These are phyloP conservation scores for Sphaerostilbella broomeana DNA, from an alignment of 2,329 filamentous ascomycete genomes.

Conservation along the genomic window DNA sequence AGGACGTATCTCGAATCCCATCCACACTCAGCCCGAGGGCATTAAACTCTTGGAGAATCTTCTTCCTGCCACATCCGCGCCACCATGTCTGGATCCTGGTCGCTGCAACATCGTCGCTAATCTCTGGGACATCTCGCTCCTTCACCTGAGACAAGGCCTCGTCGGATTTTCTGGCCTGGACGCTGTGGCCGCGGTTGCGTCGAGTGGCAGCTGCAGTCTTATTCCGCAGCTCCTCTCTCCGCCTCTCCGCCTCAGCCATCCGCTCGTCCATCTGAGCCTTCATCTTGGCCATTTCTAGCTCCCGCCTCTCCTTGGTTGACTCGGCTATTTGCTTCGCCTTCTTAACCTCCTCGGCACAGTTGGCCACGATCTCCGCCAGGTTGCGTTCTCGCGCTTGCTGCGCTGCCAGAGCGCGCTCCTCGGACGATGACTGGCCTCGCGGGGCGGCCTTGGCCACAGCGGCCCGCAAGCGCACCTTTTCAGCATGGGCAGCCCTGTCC, in stretches of 20 bases:
- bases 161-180: slow-evolving; percentile 43
- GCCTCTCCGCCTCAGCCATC: slow-evolving; percentile 67
- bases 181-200: slow-evolving; percentile 48
- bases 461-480: slow-evolving; percentile 72
- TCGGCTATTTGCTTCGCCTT: slow-evolving; percentile 78
- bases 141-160: slow-evolving; percentile 42
- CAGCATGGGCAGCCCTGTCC: slow-evolving; percentile 73
- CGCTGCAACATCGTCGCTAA: slow-evolving; percentile 57
- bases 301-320: slow-evolving; percentile 72
- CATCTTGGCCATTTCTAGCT: slow-evolving; percentile 64
- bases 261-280: slow-evolving; percentile 73
- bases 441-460: slow-evolving; percentile 66
- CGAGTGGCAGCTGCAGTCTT: slow-evolving; percentile 44
- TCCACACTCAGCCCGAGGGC: slow-evolving; percentile 64
- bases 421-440: slow-evolving; percentile 57
- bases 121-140: slow-evolving; percentile 37
- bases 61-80: slow-evolving; percentile 52
- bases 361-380: slow-evolving; percentile 71
- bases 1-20: slow-evolving; percentile 60
- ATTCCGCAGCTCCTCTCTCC: slow-evolving; percentile 58
- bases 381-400: slow-evolving; percentile 74
- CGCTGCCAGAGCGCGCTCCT: slow-evolving; percentile 71
- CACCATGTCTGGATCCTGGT: slow-evolving; percentile 64
- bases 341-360: slow-evolving; percentile 76
- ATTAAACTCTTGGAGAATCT: slow-evolving; percentile 58